Percentiles rank a stretch among this genome's conserved stretches.
These are phyloP conservation scores for Trichomonas vaginalis DNA, from an alignment of 208 protist genomes.

Conservation along the genomic window DNA sequence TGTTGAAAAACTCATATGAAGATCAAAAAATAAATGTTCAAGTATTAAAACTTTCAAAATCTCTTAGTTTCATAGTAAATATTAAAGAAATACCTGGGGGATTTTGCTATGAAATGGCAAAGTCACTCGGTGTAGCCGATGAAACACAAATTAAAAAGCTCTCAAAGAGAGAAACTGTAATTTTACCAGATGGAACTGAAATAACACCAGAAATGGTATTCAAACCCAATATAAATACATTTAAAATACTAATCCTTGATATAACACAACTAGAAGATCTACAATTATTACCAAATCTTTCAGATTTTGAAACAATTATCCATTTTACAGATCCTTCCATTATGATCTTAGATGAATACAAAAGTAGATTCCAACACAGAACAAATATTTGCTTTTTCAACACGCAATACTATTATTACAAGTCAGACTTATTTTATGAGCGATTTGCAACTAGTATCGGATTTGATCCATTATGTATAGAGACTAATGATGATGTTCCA, in stretches of 20 bases:
- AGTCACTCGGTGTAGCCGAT: background rate
- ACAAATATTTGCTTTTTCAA: background rate
- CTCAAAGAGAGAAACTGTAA: background rate
- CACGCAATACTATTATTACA: background rate
- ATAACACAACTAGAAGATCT: background rate
- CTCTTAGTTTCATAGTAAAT: background rate
- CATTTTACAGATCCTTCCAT: background rate
- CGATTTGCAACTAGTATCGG: background rate
- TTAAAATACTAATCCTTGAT: background rate
- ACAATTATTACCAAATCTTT: background rate
- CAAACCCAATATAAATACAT: background rate
- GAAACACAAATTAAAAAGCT: background rate
- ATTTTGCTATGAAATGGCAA: background rate
- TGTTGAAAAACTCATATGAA: background rate
- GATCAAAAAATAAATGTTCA: background rate
- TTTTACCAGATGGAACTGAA: background rate
- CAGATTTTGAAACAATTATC: background rate
- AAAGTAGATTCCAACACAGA: background rate
- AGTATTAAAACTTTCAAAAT: background rate
- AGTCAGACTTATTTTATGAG: background rate
- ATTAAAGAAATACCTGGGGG: background rate
- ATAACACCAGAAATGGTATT: background rate
- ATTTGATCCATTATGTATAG: background rate
- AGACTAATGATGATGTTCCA: background rate
- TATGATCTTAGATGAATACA: background rate